Conservation (phyloP, 2,329 filamentous ascomycete species). For the Pseudovirgaria hyperparasitica region DNA sequence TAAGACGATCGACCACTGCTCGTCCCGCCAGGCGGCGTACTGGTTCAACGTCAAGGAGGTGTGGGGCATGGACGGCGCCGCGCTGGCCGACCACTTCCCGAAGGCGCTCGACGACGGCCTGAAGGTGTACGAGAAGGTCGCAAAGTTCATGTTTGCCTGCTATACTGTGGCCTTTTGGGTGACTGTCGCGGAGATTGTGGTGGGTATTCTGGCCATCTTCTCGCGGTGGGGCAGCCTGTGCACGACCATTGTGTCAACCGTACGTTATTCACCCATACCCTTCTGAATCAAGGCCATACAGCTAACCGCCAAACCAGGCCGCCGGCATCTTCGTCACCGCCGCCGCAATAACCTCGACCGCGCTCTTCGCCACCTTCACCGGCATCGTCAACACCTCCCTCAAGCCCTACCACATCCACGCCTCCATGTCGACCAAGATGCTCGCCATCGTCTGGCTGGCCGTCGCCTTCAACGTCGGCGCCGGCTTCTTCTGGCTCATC, state of each 20-base stretch:
- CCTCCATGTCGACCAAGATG: slow-evolving; percentile 54
- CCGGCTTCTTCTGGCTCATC: slow-evolving; percentile 81
- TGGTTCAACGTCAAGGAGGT: slow-evolving; percentile 58
- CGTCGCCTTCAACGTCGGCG: slow-evolving; percentile 61
- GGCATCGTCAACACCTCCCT: slow-evolving; percentile 54
- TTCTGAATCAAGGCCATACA: slow-evolving; percentile 17
- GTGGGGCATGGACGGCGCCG: slow-evolving; percentile 46
- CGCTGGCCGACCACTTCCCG: slow-evolving; percentile 44
- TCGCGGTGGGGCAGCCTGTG: slow-evolving; percentile 69
- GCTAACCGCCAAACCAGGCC: slow-evolving; percentile 21
- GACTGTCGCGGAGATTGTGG: slow-evolving; percentile 57
- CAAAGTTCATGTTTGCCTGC: slow-evolving; percentile 71
- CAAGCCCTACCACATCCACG: slow-evolving; percentile 58
- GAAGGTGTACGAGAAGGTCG: slow-evolving; percentile 58
- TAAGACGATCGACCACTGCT: slow-evolving; percentile 48
- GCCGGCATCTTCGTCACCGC: slow-evolving; percentile 46
- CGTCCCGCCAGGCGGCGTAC: slow-evolving; percentile 60
- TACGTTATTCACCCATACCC: slow-evolving; percentile 35
- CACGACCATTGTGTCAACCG: slow-evolving; percentile 61
- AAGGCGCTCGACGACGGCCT: slow-evolving; percentile 53
- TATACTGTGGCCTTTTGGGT: slow-evolving; percentile 63
- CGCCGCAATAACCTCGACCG: slow-evolving; percentile 61
- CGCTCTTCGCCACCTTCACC: slow-evolving; percentile 57
- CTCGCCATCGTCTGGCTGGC: slow-evolving; percentile 67
- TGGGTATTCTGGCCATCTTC: slow-evolving; percentile 75